Conservation (phyloP, 2,329 filamentous ascomycete genomes). For the Camillea tinctor region DNA sequence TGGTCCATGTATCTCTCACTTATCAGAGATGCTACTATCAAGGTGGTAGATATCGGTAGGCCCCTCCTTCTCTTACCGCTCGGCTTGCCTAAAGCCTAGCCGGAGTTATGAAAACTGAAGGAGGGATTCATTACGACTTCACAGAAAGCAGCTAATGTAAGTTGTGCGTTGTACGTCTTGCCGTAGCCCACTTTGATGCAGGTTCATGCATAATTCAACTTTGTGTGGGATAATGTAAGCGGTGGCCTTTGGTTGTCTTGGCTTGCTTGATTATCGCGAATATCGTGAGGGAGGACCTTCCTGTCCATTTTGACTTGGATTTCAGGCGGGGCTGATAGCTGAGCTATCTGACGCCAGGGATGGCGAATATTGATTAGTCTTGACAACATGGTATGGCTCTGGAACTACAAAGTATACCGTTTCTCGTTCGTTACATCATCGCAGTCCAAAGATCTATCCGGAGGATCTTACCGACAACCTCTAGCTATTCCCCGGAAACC, state of each 20-base stretch:
- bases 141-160: not conserved
- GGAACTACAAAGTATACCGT: not conserved
- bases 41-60: not conserved
- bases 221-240: conserved; percentile 14
- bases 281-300: conserved; percentile 3
- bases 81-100: not conserved
- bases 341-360: not conserved
- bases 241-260: conserved; percentile 15
- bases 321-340: conserved; percentile 13
- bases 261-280: conserved; percentile 16
- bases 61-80: not conserved
- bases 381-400: not conserved
- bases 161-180: conserved; percentile 2
- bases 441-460: not conserved
- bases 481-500: not conserved
- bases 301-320: not conserved
- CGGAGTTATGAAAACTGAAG: not conserved
- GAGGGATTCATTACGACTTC: not conserved
- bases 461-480: not conserved
- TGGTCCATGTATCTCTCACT: not conserved
- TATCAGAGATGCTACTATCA: too few relatives aligned
- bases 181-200: conserved; percentile 20
- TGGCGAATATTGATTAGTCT: not conserved
- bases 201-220: conserved; percentile 23
- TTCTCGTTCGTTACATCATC: not conserved